Conservation (phyloP, 139 green algal genomes). For the Chlamydomonas incerta region DNA sequence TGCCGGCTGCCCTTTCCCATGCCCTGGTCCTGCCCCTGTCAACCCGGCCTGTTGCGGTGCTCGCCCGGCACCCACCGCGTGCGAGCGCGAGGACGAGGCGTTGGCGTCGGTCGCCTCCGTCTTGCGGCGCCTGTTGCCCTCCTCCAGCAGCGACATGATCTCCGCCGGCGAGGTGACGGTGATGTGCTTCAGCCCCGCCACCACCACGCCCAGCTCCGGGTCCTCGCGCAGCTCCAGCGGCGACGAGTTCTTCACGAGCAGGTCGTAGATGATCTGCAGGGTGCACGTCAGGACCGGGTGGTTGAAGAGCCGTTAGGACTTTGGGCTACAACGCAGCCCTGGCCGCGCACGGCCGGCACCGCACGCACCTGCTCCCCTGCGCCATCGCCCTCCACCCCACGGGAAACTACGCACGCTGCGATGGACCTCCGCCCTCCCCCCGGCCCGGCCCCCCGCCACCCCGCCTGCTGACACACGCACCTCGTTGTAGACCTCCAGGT, state of each 20-base stretch:
- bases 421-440: too few species aligned
- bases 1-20: too few species aligned
- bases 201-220: constrained; percentile 57
- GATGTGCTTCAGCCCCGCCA: constrained; percentile 63
- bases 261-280: constrained; percentile 79
- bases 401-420: too few species aligned
- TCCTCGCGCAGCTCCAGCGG: constrained; percentile 84
- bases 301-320: background rate
- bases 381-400: too few species aligned
- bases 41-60: too few species aligned
- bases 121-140: constrained; percentile 81
- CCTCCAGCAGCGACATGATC: constrained; percentile 73
- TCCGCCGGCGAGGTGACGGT: constrained; percentile 56
- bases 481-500: constrained; percentile 88
- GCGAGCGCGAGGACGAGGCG: constrained; percentile 69
- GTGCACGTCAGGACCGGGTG: background rate
- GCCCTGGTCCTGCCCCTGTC: too few species aligned
- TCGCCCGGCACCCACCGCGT: constrained; percentile 64
- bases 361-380: too few species aligned
- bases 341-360: too few species aligned
- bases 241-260: constrained; percentile 68
- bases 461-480: too few species aligned
- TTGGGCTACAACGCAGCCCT: too few species aligned
- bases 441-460: too few species aligned
- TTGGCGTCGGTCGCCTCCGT: constrained; percentile 84